A percentile compares a stretch with the other conserved stretches of the same genome.
These are phyloP conservation scores for Pyrus pyrifolia DNA, from an alignment of 306 rosid genomes.

Conservation along the genomic window DNA sequence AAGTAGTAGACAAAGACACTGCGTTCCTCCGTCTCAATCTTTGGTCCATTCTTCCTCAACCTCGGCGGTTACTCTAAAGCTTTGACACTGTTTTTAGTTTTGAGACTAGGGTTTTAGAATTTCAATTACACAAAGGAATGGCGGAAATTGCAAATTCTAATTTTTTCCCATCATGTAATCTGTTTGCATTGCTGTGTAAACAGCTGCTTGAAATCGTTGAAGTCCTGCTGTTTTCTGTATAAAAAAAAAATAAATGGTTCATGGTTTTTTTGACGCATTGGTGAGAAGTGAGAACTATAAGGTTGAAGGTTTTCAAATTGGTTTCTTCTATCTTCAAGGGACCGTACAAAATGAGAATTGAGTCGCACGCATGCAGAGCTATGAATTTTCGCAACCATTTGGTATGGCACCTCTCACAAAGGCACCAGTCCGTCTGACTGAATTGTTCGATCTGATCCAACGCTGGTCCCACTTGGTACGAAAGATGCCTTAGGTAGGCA, in stretches of 20 bases:
- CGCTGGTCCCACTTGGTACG: neutral
- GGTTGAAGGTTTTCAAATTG: neutral
- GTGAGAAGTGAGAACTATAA: neutral
- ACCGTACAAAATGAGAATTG: neutral
- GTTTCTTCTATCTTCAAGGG: neutral
- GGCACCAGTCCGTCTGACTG: neutral
- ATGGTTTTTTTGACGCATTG: neutral
- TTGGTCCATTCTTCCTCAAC: slow-evolving; percentile 52
- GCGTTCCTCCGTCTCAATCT: slow-evolving; percentile 45
- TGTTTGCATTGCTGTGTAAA: slow-evolving; percentile 17
- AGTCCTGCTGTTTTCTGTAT: slow-evolving; percentile 16
- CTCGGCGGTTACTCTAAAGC: slow-evolving; percentile 46
- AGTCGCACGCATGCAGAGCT: neutral
- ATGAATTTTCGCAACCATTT: neutral
- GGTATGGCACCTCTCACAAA: neutral
- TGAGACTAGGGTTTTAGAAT: slow-evolving; percentile 12
- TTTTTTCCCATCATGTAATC: slow-evolving; percentile 11
- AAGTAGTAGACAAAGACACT: slow-evolving; percentile 48
- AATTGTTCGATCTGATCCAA: no score
- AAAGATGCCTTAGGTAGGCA: neutral
- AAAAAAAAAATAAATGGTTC: slow-evolving; percentile 14
- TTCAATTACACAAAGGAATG: slow-evolving; percentile 16
- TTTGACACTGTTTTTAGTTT: slow-evolving; percentile 16
- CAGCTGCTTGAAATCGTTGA: slow-evolving; percentile 34
- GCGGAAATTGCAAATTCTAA: slow-evolving; percentile 19